Conservation (phyloP, 2,329 filamentous ascomycete genomes). For the Aspergillus neotritici region DNA sequence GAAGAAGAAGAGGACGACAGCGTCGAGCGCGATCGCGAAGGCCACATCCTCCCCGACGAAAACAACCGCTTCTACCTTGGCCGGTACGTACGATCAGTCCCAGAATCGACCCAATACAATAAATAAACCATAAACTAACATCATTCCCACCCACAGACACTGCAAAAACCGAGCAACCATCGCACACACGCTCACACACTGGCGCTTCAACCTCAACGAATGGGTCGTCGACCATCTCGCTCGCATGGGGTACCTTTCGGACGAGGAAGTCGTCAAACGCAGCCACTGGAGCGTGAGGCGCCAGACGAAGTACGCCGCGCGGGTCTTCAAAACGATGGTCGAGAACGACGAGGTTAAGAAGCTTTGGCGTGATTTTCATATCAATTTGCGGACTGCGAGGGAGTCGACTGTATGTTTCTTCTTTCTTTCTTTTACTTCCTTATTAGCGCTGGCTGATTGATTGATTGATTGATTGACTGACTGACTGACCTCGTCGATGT, state of each 20-base stretch:
- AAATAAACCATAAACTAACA: slow-evolving; percentile 1
- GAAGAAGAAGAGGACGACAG: slow-evolving; percentile 25
- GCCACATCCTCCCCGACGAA: slow-evolving; percentile 41
- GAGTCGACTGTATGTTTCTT: slow-evolving; percentile 39
- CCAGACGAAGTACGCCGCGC: slow-evolving; percentile 55
- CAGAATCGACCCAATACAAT: background rate
- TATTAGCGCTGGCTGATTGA: too few relatives aligned
- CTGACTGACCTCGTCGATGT: background rate
- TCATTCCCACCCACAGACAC: slow-evolving; percentile 35
- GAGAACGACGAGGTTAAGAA: slow-evolving; percentile 52
- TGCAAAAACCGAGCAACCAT: slow-evolving; percentile 62
- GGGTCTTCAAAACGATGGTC: slow-evolving; percentile 61
- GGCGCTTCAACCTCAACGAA: slow-evolving; percentile 68
- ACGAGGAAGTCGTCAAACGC: slow-evolving; percentile 55
- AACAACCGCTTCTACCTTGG: slow-evolving; percentile 50
- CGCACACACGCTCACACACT: slow-evolving; percentile 67
- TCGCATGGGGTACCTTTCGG: slow-evolving; percentile 52
- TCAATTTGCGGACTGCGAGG: slow-evolving; percentile 55
- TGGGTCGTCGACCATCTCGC: slow-evolving; percentile 62
- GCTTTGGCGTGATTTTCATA: slow-evolving; percentile 62
- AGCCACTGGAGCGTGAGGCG: slow-evolving; percentile 57
- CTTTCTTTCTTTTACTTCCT: background rate
- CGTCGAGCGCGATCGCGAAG: slow-evolving; percentile 29
- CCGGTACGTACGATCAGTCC: slow-evolving; percentile 25
- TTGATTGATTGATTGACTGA: too few relatives aligned